These are phyloP conservation scores for Pistacia vera DNA, from an alignment of 345 rosid genomes.

Conservation along the genomic window DNA sequence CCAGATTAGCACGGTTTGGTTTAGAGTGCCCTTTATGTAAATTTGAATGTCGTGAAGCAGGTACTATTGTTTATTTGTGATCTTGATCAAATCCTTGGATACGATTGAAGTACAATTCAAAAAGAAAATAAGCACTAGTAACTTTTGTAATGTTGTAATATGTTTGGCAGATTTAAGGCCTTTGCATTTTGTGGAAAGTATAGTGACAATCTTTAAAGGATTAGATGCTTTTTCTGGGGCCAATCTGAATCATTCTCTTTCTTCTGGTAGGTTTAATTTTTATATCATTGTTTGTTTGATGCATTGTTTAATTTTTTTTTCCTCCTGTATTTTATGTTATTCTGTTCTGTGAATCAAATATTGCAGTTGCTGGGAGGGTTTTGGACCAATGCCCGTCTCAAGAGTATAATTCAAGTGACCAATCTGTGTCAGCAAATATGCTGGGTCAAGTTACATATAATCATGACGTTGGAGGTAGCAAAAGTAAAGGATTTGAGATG, in stretches of 20 bases:
- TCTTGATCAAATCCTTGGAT: neutral
- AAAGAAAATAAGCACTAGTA: too few species aligned
- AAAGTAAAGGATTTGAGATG: constrained; percentile 27
- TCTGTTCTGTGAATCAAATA: neutral
- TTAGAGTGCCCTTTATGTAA: constrained; percentile 61
- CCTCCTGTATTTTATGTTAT: neutral
- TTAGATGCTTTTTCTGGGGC: constrained; percentile 52
- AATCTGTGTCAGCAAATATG: neutral
- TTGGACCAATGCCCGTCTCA: constrained; percentile 9
- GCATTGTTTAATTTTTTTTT: neutral
- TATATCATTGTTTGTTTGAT: neutral
- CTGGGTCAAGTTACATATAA: constrained; percentile 8
- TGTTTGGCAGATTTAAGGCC: constrained; percentile 54
- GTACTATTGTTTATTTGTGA: constrained; percentile 24
- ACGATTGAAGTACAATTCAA: neutral
- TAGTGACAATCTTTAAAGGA: constrained; percentile 65
- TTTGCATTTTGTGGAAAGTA: constrained; percentile 53
- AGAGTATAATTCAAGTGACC: constrained; percentile 24
- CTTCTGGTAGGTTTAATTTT: constrained; percentile 29
- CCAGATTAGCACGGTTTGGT: constrained; percentile 31
- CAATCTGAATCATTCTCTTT: constrained; percentile 30
- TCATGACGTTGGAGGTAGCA: constrained; percentile 20
- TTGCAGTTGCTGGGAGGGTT: constrained; percentile 20
- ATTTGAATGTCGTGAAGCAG: constrained; percentile 33
- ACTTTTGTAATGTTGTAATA: neutral